Conservation (phyloP, 257 asterid species). For the Hygrophila difformis region DNA sequence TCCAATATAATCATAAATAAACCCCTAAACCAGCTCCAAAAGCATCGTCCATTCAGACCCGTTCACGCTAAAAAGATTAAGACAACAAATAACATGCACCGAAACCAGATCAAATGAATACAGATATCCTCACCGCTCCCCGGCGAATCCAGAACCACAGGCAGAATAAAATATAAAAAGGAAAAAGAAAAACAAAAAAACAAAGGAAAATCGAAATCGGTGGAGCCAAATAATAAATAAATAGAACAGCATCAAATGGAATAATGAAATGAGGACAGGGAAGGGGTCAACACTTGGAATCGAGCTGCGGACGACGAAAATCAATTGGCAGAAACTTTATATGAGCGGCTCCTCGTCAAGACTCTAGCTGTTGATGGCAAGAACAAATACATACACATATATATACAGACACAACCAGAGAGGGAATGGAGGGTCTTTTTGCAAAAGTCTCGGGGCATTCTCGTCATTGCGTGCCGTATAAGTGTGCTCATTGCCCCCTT, state of each 20-base stretch:
- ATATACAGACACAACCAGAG: no score
- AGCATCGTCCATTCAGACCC: constrained; percentile 18
- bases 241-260: constrained; percentile 7
- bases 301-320: constrained; percentile 18
- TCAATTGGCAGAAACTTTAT: constrained; percentile 12
- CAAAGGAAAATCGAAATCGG: background rate
- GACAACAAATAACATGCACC: constrained; percentile 8
- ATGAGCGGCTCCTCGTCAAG: constrained; percentile 23
- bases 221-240: constrained; percentile 6
- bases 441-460: no score
- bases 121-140: constrained; percentile 12
- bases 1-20: background rate
- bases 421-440: background rate
- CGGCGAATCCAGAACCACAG: no score
- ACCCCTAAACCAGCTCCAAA: constrained; percentile 27
- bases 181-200: background rate
- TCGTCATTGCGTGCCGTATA: no score
- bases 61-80: constrained; percentile 15
- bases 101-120: constrained; percentile 25
- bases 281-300: constrained; percentile 15
- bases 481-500: no score
- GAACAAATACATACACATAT: no score
- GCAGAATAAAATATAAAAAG: background rate
- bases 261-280: constrained; percentile 2
- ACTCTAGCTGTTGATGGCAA: constrained; percentile 16